A percentile compares a stretch with the other conserved stretches of the same genome.
phyloP scores from a whole-genome alignment of 495 filamentous ascomycete genomes.

The Parmelia sp. region DNA sequence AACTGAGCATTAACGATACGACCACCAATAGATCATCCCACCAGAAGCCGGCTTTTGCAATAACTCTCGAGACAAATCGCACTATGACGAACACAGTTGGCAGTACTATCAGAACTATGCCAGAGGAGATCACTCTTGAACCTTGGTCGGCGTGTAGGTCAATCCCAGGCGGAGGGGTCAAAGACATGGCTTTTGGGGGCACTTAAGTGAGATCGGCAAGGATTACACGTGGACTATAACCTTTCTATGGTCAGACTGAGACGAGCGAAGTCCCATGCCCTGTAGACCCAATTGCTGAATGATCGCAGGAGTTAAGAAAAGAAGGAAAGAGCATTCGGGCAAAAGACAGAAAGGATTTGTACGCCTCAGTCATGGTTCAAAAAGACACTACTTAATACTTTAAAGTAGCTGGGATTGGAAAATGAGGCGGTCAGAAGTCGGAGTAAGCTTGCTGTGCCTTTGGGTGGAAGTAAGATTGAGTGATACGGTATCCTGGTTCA shows the following conservation, averaged over 20 bases:
- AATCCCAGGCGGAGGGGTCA: constrained; percentile 41
- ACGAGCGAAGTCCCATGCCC: not conserved
- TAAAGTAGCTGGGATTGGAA: not conserved
- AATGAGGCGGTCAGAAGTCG: not conserved
- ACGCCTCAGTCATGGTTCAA: not conserved
- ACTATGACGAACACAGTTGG: constrained; percentile 33
- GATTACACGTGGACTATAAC: too few species aligned
- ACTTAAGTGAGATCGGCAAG: not conserved
- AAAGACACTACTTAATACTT: too few species aligned
- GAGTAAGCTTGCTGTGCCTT: too few species aligned
- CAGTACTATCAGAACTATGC: constrained; percentile 25
- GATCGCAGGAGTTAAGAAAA: too few species aligned
- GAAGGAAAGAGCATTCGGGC: not conserved
- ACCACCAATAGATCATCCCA: constrained; percentile 37
- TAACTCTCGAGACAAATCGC: constrained; percentile 30
- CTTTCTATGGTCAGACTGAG: not conserved
- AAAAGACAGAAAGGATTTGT: not conserved
- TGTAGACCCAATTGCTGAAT: not conserved
- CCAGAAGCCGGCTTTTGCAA: constrained; percentile 32
- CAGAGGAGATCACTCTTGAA: constrained; percentile 11
- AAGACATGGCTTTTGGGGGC: constrained; percentile 31
- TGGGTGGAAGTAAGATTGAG: too few species aligned
- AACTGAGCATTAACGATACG: constrained; percentile 22
- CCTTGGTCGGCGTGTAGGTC: constrained; percentile 30
- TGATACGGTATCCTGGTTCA: too few species aligned